phyloP scores from a whole-genome alignment of 2,329 filamentous ascomycete species.

The Akanthomyces dipterigenus region DNA sequence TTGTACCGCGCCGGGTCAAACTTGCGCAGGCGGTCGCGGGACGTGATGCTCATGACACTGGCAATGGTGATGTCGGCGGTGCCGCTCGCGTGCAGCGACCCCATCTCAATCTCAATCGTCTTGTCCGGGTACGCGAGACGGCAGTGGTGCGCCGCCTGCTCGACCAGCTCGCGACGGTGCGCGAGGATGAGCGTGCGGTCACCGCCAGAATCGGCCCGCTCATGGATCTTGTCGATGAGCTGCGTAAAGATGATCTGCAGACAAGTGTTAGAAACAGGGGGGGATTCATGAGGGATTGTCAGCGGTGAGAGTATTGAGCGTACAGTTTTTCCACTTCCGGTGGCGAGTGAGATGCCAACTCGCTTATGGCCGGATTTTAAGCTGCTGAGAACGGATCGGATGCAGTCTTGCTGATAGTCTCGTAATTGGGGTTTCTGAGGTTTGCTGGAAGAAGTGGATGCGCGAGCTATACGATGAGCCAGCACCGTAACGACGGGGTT shows the following conservation, averaged over 20 bases:
- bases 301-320: slow-evolving; percentile 18
- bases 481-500: slow-evolving; percentile 7
- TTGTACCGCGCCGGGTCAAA: slow-evolving; percentile 79
- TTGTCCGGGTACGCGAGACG: slow-evolving; percentile 71
- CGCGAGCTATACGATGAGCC: slow-evolving; percentile 7
- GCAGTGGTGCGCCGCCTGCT: slow-evolving; percentile 88
- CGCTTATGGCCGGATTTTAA: slow-evolving; percentile 67
- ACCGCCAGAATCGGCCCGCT: slow-evolving; percentile 44
- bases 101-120: slow-evolving; percentile 88
- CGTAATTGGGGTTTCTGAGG: slow-evolving; percentile 51
- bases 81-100: slow-evolving; percentile 66
- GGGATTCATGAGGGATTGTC: slow-evolving; percentile 11
- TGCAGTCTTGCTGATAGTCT: slow-evolving; percentile 87
- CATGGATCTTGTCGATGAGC: slow-evolving; percentile 69
- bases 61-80: slow-evolving; percentile 88
- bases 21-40: slow-evolving; percentile 68
- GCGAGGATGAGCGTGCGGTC: slow-evolving; percentile 84
- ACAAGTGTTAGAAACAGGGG: not conserved
- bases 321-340: slow-evolving; percentile 83
- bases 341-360: slow-evolving; percentile 78
- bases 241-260: slow-evolving; percentile 87
- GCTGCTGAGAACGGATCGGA: slow-evolving; percentile 68
- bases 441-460: slow-evolving; percentile 1
- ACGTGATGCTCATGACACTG: slow-evolving; percentile 78
- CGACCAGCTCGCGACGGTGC: slow-evolving; percentile 86